Conservation (phyloP, 495 filamentous ascomycete species). For the Penicillium coprophilum region DNA sequence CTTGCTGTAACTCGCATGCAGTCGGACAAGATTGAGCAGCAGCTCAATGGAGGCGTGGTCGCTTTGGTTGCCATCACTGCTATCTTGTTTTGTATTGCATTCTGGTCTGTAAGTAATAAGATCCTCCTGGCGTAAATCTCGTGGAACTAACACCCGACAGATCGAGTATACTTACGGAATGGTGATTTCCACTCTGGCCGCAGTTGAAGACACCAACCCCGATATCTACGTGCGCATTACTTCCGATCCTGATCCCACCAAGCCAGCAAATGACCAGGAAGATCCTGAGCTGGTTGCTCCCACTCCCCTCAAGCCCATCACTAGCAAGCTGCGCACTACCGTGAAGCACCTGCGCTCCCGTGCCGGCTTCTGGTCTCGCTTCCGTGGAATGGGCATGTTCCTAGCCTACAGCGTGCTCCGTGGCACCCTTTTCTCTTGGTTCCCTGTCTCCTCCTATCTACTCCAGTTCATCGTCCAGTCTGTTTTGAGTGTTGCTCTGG, state of each 20-base stretch:
- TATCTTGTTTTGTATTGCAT: background rate
- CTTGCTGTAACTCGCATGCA: slow-evolving; percentile 9
- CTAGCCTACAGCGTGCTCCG: slow-evolving; percentile 32
- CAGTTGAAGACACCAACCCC: slow-evolving; percentile 61
- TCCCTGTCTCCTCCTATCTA: slow-evolving; percentile 33
- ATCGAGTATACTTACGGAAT: slow-evolving; percentile 58
- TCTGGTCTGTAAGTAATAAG: slow-evolving; percentile 13
- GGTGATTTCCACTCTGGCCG: slow-evolving; percentile 59
- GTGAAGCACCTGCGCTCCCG: slow-evolving; percentile 56
- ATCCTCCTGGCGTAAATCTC: background rate
- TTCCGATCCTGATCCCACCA: slow-evolving; percentile 35
- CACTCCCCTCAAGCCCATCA: slow-evolving; percentile 51
- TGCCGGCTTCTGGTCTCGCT: slow-evolving; percentile 55
- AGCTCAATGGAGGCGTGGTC: slow-evolving; percentile 8
- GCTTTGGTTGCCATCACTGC: background rate
- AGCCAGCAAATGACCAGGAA: slow-evolving; percentile 30
- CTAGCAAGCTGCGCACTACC: slow-evolving; percentile 55
- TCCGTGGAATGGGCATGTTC: slow-evolving; percentile 55
- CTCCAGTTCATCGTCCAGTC: slow-evolving; percentile 39
- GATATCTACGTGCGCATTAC: slow-evolving; percentile 52
- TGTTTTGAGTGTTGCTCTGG: slow-evolving; percentile 43
- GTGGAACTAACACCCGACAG: slow-evolving; percentile 19
- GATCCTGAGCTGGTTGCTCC: slow-evolving; percentile 30
- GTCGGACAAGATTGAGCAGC: background rate
- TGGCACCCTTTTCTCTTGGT: slow-evolving; percentile 23